Evolutionary conservation across 441 rosid species (phyloP).

Genomic region (Mallotus repandus): DNA sequence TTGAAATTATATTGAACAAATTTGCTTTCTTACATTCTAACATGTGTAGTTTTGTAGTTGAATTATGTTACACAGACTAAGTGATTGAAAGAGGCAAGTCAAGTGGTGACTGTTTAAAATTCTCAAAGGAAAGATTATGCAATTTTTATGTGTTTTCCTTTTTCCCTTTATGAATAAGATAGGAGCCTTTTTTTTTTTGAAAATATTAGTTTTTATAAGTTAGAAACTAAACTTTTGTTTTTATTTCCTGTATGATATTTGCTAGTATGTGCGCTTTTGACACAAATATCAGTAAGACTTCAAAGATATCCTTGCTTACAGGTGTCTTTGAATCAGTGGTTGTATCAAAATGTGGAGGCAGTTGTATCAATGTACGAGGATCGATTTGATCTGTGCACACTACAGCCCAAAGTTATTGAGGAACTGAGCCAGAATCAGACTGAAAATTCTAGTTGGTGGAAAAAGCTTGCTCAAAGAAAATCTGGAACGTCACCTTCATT

Average conservation of each 20-base stretch:
- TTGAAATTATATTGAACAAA: background rate
- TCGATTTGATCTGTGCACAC: slow-evolving; percentile 70
- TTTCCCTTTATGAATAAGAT: background rate
- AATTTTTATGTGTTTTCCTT: background rate
- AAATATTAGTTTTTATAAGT: background rate
- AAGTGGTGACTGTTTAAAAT: background rate
- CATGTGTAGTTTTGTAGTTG: background rate
- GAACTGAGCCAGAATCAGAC: slow-evolving; percentile 37
- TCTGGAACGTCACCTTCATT: slow-evolving; percentile 35
- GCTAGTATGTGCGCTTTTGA: background rate
- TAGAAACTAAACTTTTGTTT: background rate
- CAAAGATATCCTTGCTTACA: slow-evolving; percentile 26
- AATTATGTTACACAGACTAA: background rate
- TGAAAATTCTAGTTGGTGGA: slow-evolving; percentile 66
- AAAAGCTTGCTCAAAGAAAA: slow-evolving; percentile 43
- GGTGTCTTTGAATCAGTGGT: slow-evolving; percentile 87
- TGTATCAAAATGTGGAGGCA: slow-evolving; percentile 85
- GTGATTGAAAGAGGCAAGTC: slow-evolving; percentile 2
- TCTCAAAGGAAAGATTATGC: background rate
- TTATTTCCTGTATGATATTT: background rate
- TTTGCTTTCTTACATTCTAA: background rate
- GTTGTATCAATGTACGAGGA: slow-evolving; percentile 91
- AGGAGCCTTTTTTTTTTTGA: background rate
- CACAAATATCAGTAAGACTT: slow-evolving; percentile 1
- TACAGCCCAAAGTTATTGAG: slow-evolving; percentile 47